Evolutionary conservation across 2,329 filamentous ascomycete genomes (phyloP).

Genomic region (Diaporthe eres): DNA sequence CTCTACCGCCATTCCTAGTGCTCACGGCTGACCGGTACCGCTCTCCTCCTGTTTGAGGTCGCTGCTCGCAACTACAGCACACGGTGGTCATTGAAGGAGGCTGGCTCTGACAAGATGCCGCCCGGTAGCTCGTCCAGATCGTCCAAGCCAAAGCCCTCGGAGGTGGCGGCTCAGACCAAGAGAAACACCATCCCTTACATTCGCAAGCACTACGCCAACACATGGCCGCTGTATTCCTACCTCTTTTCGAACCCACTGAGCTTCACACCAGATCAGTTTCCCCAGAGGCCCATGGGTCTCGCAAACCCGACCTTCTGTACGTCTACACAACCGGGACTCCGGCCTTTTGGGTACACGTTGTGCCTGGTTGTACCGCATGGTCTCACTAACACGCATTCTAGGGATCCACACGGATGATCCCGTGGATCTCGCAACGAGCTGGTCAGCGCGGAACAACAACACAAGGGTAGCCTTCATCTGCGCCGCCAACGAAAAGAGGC

Average conservation of each 20-base stretch:
- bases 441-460: slow-evolving; percentile 58
- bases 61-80: background rate
- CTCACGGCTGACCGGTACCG: background rate
- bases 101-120: slow-evolving; percentile 61
- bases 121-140: slow-evolving; percentile 51
- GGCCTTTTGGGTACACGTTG: slow-evolving; percentile 15
- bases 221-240: slow-evolving; percentile 71
- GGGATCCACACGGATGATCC: slow-evolving; percentile 71
- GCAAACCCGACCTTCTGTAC: slow-evolving; percentile 61
- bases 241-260: slow-evolving; percentile 67
- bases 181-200: slow-evolving; percentile 77
- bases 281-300: slow-evolving; percentile 53
- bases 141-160: slow-evolving; percentile 74
- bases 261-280: slow-evolving; percentile 56
- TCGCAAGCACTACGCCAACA: slow-evolving; percentile 66
- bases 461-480: slow-evolving; percentile 75
- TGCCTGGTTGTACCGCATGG: slow-evolving; percentile 42
- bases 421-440: slow-evolving; percentile 72
- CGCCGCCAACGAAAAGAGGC: slow-evolving; percentile 81
- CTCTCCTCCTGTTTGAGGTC: background rate
- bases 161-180: slow-evolving; percentile 82
- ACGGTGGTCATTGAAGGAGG: background rate
- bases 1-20: background rate
- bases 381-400: slow-evolving; percentile 44
- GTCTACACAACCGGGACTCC: slow-evolving; percentile 39